A percentile compares a stretch with the other conserved stretches of the same genome.
These are phyloP conservation scores for Elymus sibiricus DNA, from an alignment of 176 grass and related monocot genomes.

Conservation along the genomic window DNA sequence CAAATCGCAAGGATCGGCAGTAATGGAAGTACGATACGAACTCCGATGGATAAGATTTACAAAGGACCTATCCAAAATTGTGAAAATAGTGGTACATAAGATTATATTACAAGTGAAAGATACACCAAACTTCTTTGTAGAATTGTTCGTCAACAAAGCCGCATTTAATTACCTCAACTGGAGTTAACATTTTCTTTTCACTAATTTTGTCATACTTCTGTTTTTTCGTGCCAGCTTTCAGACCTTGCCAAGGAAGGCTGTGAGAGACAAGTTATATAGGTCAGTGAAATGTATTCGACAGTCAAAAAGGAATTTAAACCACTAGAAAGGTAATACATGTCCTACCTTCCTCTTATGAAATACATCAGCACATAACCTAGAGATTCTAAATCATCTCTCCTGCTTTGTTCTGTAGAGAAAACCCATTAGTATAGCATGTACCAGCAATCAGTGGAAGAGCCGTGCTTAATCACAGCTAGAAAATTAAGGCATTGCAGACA, in stretches of 20 bases:
- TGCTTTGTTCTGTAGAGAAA: conserved; percentile 77
- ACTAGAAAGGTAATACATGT: conserved; percentile 28
- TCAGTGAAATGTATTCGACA: conserved; percentile 20
- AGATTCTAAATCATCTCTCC: conserved; percentile 87
- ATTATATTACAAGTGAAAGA: background rate
- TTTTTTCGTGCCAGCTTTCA: conserved; percentile 90
- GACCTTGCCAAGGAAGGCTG: conserved; percentile 88
- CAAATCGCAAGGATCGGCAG: conserved; percentile 89
- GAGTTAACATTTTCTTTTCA: conserved; percentile 95
- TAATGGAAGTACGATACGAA: conserved; percentile 94
- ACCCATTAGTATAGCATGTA: background rate
- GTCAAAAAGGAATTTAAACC: conserved; percentile 17
- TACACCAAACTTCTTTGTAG: conserved; percentile 1
- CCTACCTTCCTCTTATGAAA: conserved; percentile 85
- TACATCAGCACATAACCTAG: conserved; percentile 92
- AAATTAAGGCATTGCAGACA: background rate
- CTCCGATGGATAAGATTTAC: conserved; percentile 80
- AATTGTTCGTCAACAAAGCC: background rate
- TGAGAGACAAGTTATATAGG: conserved; percentile 29
- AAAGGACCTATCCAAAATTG: conserved; percentile 54
- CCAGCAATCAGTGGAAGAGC: conserved; percentile 9
- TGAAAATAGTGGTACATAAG: conserved; percentile 18
- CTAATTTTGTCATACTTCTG: conserved; percentile 95
- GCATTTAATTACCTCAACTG: conserved; percentile 65
- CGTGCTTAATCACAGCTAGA: background rate